Conservation (phyloP, 257 asterid species). For the Solanum appendiculatum region DNA sequence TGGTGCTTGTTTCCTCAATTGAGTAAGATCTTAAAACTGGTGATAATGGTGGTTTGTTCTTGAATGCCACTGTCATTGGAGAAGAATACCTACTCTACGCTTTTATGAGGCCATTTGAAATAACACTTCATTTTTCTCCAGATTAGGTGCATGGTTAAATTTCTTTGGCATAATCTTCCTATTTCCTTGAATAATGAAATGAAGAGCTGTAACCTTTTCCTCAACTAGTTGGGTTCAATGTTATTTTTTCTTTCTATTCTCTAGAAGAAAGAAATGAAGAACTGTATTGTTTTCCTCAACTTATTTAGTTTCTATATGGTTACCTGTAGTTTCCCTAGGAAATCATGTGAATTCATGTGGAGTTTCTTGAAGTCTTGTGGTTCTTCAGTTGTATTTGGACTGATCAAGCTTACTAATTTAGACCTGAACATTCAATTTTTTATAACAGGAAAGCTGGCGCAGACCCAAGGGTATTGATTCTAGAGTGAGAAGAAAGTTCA, state of each 20-base stretch:
- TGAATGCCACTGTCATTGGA: background rate
- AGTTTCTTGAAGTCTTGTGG: background rate
- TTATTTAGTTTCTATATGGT: background rate
- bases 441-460: constrained; percentile 52
- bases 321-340: background rate
- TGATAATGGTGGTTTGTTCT: background rate
- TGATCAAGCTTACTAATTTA: background rate
- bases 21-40: background rate
- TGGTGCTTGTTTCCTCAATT: background rate
- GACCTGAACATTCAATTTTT: background rate
- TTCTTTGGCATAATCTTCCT: too few species aligned
- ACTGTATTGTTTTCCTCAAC: too few species aligned
- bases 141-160: background rate
- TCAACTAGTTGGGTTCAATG: background rate
- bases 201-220: background rate
- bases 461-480: constrained; percentile 83
- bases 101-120: background rate
- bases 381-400: background rate
- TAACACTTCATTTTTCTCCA: too few species aligned
- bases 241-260: background rate
- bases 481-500: constrained; percentile 5
- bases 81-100: background rate
- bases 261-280: background rate
- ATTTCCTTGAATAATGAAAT: background rate
- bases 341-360: background rate